Base-by-base conservation (phyloP, 2,329 filamentous ascomycete genomes). In the Aspergillus melleus region DNA sequence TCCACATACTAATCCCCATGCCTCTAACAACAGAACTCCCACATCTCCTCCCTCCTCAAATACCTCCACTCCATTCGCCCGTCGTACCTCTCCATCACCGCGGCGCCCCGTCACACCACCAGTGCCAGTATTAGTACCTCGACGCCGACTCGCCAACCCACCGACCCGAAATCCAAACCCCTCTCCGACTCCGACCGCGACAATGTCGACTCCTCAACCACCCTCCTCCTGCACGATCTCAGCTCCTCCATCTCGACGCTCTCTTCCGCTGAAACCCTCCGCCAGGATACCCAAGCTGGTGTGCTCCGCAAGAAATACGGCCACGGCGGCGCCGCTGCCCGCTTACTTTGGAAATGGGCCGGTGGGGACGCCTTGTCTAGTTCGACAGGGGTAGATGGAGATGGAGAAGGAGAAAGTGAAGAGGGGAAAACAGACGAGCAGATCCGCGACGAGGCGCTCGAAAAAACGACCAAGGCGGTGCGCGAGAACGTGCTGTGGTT, bases 401-500 rank as follows among this genome's bases (percentile, higher is more conserved):
- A 49, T 10, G 20, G 16, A 10, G 10, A 14, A 24, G n/a, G 24
- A 12, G 44, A 46, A 6, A 61, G 82, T 69, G 80, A 83, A 46
- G 68, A 70, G 14, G 79, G 79, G 2, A 88, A 87, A 68, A 84
- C 81, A 10, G 79, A 81, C 0, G 91, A 95, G 70, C 91, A 96
- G 68, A 78, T 85, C 26, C 74, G 79, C 6, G 91, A 92, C 4
- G 92, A 96, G 72, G 89, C 86, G 6, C 84, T 81, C 60, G 86
- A 87, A 58, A 86, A 86, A 63, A 86, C 86, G 46, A 77, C 90
- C 6, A 87, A 84, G 54, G 83, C 86, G 53, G 90, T 96, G 66
- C 82, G 93, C 55, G 93, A 96, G 70, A 89, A 89, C 64, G 87
- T 99, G 50, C 79, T 98, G 11, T 94, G 90, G 88, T 93, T 89